phyloP scores from a whole-genome alignment of 2,329 filamentous ascomycete genomes.

The Xylaria multiplex region DNA sequence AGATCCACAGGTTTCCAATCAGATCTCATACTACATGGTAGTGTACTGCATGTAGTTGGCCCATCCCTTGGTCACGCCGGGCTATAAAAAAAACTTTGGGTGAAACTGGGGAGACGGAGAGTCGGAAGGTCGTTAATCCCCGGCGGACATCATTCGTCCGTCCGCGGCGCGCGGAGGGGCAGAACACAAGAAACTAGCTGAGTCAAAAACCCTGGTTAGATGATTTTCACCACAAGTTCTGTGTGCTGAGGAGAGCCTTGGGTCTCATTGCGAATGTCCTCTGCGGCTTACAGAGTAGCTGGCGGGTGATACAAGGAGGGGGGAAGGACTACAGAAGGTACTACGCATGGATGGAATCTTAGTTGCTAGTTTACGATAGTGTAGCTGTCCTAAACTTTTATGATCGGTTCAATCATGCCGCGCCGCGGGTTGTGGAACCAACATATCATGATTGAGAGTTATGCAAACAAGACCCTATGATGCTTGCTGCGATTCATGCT shows the following conservation, averaged over 20 bases:
- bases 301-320: neutral
- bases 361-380: neutral
- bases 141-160: constrained; percentile 24
- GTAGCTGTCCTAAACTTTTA: neutral
- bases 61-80: constrained; percentile 7
- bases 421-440: constrained; percentile 17
- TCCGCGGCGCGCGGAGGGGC: neutral
- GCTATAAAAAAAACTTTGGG: neutral
- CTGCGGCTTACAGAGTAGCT: neutral
- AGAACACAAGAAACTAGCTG: too few relatives aligned
- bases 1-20: constrained; percentile 6
- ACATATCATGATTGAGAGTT: constrained; percentile 16
- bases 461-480: constrained; percentile 23
- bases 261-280: neutral
- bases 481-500: neutral
- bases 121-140: constrained; percentile 33
- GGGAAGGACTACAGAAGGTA: neutral
- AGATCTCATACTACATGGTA: neutral
- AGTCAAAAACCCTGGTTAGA: neutral
- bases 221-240: too few relatives aligned
- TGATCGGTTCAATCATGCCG: neutral
- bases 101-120: constrained; percentile 17
- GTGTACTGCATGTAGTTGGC: neutral
- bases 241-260: neutral
- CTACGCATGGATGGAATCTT: neutral